Conservation (phyloP, 2,329 filamentous ascomycete genomes). For the Dactylellina haptotyla region DNA sequence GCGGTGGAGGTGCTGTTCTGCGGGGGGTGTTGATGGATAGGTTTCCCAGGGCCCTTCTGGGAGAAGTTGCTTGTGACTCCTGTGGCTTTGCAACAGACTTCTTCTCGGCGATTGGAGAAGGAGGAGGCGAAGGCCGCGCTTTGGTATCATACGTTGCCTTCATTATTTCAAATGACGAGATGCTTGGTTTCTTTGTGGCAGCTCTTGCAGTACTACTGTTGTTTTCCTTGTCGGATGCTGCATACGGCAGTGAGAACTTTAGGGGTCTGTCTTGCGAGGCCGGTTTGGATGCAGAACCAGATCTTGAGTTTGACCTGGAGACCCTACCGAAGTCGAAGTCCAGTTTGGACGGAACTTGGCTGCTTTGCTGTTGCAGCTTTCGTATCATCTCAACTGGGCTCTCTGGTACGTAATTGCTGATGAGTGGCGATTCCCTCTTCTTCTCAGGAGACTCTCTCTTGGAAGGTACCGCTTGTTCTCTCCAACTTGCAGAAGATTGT, state of each 20-base stretch:
- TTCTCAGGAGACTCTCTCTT: constrained; percentile 51
- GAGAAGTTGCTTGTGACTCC: constrained; percentile 21
- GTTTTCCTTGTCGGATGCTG: constrained; percentile 40
- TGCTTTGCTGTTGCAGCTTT: constrained; percentile 35
- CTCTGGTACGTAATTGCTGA: constrained; percentile 28
- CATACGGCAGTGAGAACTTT: constrained; percentile 43
- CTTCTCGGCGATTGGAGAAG: constrained; percentile 46
- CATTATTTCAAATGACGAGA: constrained; percentile 36
- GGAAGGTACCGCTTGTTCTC: constrained; percentile 46
- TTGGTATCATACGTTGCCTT: constrained; percentile 22
- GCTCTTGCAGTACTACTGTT: neutral
- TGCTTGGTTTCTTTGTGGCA: constrained; percentile 15
- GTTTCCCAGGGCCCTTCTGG: constrained; percentile 45
- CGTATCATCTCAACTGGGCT: constrained; percentile 49
- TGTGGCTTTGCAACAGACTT: constrained; percentile 26
- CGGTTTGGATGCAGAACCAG: constrained; percentile 30
- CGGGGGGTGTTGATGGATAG: constrained; percentile 73
- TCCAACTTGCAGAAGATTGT: constrained; percentile 52
- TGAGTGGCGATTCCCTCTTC: constrained; percentile 30
- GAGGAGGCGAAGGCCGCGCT: constrained; percentile 33
- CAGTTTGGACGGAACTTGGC: constrained; percentile 24
- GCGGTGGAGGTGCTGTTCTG: constrained; percentile 78
- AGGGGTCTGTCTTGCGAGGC: constrained; percentile 20
- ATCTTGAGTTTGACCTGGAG: constrained; percentile 45
- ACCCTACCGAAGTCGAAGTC: constrained; percentile 43